A percentile compares a stretch with the other conserved stretches of the same genome.
These are phyloP conservation scores for Schizosaccharomyces japonicus DNA, from an alignment of 805 yeast species.

Conservation along the genomic window DNA sequence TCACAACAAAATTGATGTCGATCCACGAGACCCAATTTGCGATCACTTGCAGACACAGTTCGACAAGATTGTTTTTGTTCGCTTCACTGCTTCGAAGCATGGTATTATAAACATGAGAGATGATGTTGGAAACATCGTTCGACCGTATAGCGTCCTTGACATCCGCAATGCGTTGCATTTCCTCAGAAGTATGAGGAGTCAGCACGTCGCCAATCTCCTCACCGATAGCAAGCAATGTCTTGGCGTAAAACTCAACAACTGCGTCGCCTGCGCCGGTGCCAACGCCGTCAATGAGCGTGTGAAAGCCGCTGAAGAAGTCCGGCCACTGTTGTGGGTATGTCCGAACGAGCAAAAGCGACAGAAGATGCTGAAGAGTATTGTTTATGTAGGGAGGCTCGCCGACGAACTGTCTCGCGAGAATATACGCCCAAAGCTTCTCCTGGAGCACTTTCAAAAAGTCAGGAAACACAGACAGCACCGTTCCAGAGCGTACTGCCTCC, in stretches of 20 bases:
- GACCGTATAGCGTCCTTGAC: slow-evolving; percentile 66
- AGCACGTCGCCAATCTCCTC: slow-evolving; percentile 84
- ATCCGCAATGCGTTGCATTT: slow-evolving; percentile 36
- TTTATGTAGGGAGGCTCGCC: slow-evolving; percentile 24
- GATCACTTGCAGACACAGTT: slow-evolving; percentile 35
- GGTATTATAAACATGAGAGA: slow-evolving; percentile 43
- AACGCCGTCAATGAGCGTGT: too few species aligned
- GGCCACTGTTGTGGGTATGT: slow-evolving; percentile 28
- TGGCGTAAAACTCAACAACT: background rate
- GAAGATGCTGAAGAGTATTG: slow-evolving; percentile 33
- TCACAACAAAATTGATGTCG: slow-evolving; percentile 50
- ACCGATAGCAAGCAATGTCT: slow-evolving; percentile 46
- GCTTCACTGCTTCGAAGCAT: slow-evolving; percentile 17
- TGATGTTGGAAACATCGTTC: slow-evolving; percentile 44
- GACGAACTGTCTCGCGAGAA: slow-evolving; percentile 7
- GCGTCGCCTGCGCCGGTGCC: background rate
- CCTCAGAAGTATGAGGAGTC: slow-evolving; percentile 38
- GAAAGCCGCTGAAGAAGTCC: slow-evolving; percentile 27
- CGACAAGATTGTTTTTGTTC: slow-evolving; percentile 23
- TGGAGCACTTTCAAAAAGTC: background rate
- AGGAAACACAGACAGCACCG: too few species aligned
- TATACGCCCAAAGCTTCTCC: background rate
- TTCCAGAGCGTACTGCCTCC: background rate
- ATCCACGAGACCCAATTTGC: slow-evolving; percentile 89
- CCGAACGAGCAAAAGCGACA: slow-evolving; percentile 28